Conservation (phyloP, 345 rosid genomes). For the Eucalyptus rudis region DNA sequence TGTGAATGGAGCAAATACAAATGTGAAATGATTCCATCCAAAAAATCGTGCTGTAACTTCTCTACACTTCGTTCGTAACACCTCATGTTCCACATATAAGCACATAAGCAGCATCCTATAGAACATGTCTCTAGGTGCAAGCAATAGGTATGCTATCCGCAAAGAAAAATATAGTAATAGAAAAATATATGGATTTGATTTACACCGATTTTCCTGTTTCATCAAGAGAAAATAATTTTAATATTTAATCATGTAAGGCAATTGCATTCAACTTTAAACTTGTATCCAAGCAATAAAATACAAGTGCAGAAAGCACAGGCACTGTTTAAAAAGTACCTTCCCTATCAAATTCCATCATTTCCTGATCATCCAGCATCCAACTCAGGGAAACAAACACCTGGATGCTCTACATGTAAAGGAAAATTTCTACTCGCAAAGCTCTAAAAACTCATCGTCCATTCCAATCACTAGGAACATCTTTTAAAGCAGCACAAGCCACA, state of each 20-base stretch:
- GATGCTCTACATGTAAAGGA: not conserved
- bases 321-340: not conserved
- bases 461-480: not conserved
- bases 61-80: not conserved
- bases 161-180: not conserved
- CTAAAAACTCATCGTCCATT: not conserved
- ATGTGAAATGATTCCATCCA: not conserved
- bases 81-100: not conserved
- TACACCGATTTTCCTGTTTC: not conserved
- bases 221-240: not conserved
- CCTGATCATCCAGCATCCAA: not conserved
- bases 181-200: not conserved
- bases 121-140: not conserved
- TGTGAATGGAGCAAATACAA: not conserved
- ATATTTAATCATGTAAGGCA: not conserved
- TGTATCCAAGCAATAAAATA: not conserved
- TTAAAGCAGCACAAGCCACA: not conserved
- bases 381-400: not conserved
- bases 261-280: not conserved
- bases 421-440: not conserved
- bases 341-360: not conserved
- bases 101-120: not conserved
- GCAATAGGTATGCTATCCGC: not conserved
- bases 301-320: not conserved
- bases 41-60: not conserved